A percentile compares a stretch with the other conserved stretches of the same genome.
phyloP scores from a whole-genome alignment of 805 yeast species.

The Ogataea wickerhamii region DNA sequence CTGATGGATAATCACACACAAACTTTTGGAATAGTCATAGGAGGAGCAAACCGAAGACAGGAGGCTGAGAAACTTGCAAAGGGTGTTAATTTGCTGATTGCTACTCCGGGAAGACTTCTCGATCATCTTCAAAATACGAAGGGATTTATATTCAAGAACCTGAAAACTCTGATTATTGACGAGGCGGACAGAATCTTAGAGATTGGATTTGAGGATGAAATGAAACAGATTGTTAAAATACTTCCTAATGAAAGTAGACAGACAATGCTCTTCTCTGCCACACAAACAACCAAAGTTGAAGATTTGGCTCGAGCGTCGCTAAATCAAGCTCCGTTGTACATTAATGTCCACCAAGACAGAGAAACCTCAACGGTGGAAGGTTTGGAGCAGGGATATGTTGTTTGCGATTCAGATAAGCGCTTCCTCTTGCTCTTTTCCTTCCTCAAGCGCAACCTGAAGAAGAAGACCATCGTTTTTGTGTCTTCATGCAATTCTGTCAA shows the following conservation, averaged over 20 bases:
- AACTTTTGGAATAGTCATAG: conserved; percentile 94
- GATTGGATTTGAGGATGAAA: conserved; percentile 98
- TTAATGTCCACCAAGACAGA: conserved; percentile 83
- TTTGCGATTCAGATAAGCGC: conserved; percentile 93
- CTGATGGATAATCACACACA: conserved; percentile 87
- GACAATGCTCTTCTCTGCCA: conserved; percentile 97
- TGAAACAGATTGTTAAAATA: conserved; percentile 93
- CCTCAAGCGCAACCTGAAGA: conserved; percentile 86
- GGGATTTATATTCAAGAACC: conserved; percentile 90
- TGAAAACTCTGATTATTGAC: conserved; percentile 91
- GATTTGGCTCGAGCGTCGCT: conserved; percentile 95
- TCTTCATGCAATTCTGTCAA: conserved; percentile 97
- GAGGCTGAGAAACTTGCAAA: conserved; percentile 92
- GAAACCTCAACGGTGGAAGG: conserved; percentile 93
- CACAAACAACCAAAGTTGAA: conserved; percentile 98
- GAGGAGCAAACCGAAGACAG: conserved; percentile 96
- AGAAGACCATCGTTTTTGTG: conserved; percentile 89
- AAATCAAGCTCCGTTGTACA: conserved; percentile 88
- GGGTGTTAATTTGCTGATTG: conserved; percentile 91
- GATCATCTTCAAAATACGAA: conserved; percentile 95
- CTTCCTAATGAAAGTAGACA: conserved; percentile 92
- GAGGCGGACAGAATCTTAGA: conserved; percentile 98
- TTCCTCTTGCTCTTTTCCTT: conserved; percentile 87
- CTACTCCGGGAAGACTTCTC: conserved; percentile 95
- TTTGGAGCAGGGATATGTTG: conserved; percentile 97